Base-by-base conservation (phyloP, 2,329 filamentous ascomycete species). In the Sodiomyces alkalinus region DNA sequence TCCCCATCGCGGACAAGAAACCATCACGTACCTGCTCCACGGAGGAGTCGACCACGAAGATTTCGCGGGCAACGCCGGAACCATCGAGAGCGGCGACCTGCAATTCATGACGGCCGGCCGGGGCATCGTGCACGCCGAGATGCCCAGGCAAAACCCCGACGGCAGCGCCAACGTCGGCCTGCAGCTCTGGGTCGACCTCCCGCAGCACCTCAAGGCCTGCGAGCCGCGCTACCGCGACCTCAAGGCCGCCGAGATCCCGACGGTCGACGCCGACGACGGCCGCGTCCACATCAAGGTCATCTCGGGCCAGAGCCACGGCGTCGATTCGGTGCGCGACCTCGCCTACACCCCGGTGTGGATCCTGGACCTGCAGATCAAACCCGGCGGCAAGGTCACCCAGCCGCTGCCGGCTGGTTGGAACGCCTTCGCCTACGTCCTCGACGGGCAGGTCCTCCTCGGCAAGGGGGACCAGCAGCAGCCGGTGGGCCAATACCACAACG, bases 331-430 rank as follows among this genome's bases (percentile, higher is more conserved):
- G 29, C 74, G 87, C 48, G 86, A 96, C 46, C 62, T 96, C 24
- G 86, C 87, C 10, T 94, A 96, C 54, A 96, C 87, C 2, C 90
- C 90, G 0, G 85, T 96, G n/a, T 96, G 87, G 87, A 64, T 93
- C 36, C 63, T 96, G 24, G 87, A 96, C 48, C 61, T 94, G 28
- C 74, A 69, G 13, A 69, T 96, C 29, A 58, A 72, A 43, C 85
- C 86, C 0, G 87, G 87, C 29, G 85, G 81, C 26, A 71, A 63
- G 33, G 60, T 96, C 39, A 64, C 61, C 14, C 87, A 96, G 57
- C 53, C 68, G 5, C 47, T 96, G 3, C 87, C 87, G 0, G 56
- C 62, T 36, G 77, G 74, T 17, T 96, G 85, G 82, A 94, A 92
- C 50, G 74, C 81, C 2, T 96, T 96, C 45, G 75, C 77, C 11